Evolutionary conservation across 352 stramenopile species (phyloP), one percentile per base, ranked within the genome.

Genomic region (Phytophthora sp.): DNA sequence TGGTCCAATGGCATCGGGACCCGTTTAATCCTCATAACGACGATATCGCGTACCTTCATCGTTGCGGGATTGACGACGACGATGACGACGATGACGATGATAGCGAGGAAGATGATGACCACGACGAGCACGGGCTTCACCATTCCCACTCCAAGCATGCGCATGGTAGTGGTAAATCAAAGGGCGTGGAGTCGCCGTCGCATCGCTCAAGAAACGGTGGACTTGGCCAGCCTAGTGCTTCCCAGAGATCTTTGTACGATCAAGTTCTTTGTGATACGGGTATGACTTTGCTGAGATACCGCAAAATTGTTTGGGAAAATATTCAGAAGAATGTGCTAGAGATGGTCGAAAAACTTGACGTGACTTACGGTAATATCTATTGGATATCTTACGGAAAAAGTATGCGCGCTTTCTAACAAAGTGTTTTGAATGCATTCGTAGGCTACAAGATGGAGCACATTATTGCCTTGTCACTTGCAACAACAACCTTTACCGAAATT

Each of bases 371-470:
- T 95, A n/a, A n/a, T n/a, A n/a, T n/a, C n/a, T n/a, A n/a, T n/a
- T n/a, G n/a, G n/a, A 44, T 0, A 1, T 26, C 17, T 64, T 20
- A 7, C 20, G 21, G 15, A 17, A 41, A 37, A 7, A 21, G 2
- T 23, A 3, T 20, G 24, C 58, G 12, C 31, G n/a, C 17, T 32
- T 38, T 9, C 17, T 77, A n/a, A 67, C 42, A 38, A 10, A 37
- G 26, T 61, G 5, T 12, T 39, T 46, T 56, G 18, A 11, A 11
- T 46, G 9, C 28, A 30, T 44, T 32, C 3, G 17, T 56, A 95
- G 83, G 80, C 5, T 87, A 94, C 66, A 94, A 97, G 52, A 81
- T 96, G 59, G 89, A 97, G 54, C 88, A 97, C 35, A 83, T 97
- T 15, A 91, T 96, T 39, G 76, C 72, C 6, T 69, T 97, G 37